Evolutionary conservation across 441 rosid species (phyloP), one percentile per base, ranked within the genome.

Genomic region (Sinapis alba): DNA sequence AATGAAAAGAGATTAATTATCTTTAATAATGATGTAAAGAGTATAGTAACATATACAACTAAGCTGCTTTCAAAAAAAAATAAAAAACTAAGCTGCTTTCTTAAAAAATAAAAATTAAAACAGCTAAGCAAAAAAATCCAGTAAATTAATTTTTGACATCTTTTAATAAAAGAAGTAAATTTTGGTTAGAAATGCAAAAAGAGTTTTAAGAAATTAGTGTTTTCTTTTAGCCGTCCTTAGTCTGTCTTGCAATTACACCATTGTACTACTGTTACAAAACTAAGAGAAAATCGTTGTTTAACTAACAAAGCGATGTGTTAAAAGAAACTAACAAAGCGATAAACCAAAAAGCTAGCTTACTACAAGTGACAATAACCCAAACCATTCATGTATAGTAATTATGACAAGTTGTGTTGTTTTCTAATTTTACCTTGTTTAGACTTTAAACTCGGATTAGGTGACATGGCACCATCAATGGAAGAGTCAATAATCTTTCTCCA

Each of bases 251-350:
- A 36, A 54, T 23, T 18, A 63, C 27, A 53, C 10, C 2, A 61
- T 11, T 43, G 7, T 8, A 20, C 45, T 11, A 73, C 16, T 2
- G 59, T 54, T 36, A 21, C 12, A 27, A 59, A 59, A 24, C 16
- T 18, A 18, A 27, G 16, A 41, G 6, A 56, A 20, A 56, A 54
- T 65, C 71, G 78, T 58, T 74, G 66, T 8, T 73, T 23, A 60
- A 74, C 78, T 56, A 73, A 73, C 71, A 65, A 73, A 73, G 13
- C 9, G 62, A 51, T 72, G 43, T 11, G 13, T 3, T 10, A 10
- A 10, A 10, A 36, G 0, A 36, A 60, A 75, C 73, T 58, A 74
- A 74, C 61, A 58, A 66, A 74, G 16, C 7, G 45, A 54, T 73
- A 24, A 36, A 24, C 30, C 8, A 21, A 38, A 72, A 51, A 34